Conservation (phyloP, 208 protist genomes). For the Acanthamoeba royreba region DNA sequence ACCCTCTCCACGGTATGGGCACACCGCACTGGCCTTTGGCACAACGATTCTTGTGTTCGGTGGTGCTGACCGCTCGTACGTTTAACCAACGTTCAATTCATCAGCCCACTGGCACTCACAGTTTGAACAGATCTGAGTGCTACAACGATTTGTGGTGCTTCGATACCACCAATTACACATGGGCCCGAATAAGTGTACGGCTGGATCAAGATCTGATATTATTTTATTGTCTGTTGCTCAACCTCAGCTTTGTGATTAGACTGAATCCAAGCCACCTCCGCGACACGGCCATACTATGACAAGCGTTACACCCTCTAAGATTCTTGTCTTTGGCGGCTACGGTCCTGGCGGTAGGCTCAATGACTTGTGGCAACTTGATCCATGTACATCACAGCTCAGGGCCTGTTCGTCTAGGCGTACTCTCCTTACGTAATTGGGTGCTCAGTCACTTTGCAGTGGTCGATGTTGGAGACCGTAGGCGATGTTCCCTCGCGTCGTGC, state of each 20-base stretch:
- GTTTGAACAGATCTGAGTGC: constrained; percentile 16
- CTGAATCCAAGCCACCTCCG: not conserved
- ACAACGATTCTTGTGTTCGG: not conserved
- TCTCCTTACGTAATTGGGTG: too few species aligned
- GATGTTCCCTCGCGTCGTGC: not conserved
- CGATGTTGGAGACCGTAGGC: not conserved
- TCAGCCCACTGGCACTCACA: too few species aligned
- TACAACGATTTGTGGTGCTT: not conserved
- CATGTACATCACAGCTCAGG: not conserved
- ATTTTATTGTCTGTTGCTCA: not conserved
- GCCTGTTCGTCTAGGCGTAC: too few species aligned
- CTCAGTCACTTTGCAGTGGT: constrained; percentile 29
- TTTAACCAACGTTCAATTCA: too few species aligned
- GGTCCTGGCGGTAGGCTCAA: constrained; percentile 20
- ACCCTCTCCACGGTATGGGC: not conserved
- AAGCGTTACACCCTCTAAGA: not conserved
- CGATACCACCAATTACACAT: not conserved
- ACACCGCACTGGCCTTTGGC: not conserved
- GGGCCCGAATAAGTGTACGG: not conserved
- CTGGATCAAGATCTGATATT: too few species aligned
- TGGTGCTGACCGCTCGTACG: not conserved
- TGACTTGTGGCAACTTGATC: constrained; percentile 40
- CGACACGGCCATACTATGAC: constrained; percentile 45
- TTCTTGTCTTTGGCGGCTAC: constrained; percentile 47
- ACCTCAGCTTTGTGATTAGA: not conserved